These are phyloP conservation scores for Serpula lacrymans DNA, from an alignment of 768 basidiomycete species.

Conservation along the genomic window DNA sequence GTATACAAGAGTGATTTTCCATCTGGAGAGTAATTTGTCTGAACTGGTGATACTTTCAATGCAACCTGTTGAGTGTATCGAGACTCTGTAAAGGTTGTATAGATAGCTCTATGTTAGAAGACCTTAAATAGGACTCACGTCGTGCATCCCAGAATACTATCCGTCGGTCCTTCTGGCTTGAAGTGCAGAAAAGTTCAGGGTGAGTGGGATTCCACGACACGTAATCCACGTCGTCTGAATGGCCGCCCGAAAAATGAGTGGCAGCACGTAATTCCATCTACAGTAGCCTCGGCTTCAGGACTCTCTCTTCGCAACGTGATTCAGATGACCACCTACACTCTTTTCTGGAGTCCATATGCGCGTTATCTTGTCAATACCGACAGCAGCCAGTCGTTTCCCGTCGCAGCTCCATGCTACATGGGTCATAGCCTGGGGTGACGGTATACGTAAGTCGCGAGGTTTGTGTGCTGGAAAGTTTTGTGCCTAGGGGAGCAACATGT, in stretches of 20 bases:
- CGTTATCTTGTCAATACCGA: conserved; percentile 75
- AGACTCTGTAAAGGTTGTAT: conserved; percentile 48
- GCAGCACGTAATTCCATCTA: conserved; percentile 74
- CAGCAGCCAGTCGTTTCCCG: conserved; percentile 76
- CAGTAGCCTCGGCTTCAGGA: neutral
- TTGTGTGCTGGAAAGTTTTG: conserved; percentile 80
- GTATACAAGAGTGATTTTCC: conserved; percentile 64
- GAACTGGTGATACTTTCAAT: conserved; percentile 58
- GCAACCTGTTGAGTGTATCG: conserved; percentile 59
- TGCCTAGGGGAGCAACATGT: conserved; percentile 40
- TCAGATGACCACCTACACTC: conserved; percentile 50
- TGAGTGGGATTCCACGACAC: conserved; percentile 85
- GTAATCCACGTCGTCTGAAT: conserved; percentile 78
- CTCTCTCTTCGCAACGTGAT: neutral
- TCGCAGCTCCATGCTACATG: conserved; percentile 86
- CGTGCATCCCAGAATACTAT: conserved; percentile 85
- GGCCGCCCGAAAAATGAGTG: conserved; percentile 62
- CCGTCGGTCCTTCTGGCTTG: conserved; percentile 69
- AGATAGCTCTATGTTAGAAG: conserved; percentile 7
- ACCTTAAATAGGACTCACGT: conserved; percentile 43
- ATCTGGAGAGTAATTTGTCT: conserved; percentile 71
- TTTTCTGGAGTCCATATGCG: conserved; percentile 79
- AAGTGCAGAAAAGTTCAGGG: conserved; percentile 78
- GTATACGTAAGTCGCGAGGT: conserved; percentile 68
- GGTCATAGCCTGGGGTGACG: conserved; percentile 61